Conservation (phyloP, 148 eudicot genomes). For the Camellia japonica region DNA sequence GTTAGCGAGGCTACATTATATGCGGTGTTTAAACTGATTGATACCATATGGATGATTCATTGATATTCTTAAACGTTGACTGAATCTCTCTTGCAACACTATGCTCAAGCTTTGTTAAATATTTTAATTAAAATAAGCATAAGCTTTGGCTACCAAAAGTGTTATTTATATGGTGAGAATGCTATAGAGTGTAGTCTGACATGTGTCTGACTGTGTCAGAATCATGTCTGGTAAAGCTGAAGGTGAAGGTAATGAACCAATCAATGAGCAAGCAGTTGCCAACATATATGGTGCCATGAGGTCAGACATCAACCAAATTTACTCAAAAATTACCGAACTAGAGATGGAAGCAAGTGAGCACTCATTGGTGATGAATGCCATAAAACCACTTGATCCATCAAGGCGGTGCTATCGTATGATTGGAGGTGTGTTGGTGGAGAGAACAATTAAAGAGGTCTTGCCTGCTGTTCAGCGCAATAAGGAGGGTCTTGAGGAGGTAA, state of each 20-base stretch:
- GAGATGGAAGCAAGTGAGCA: constrained; percentile 97
- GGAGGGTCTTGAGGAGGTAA: constrained; percentile 85
- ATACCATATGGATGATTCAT: no score
- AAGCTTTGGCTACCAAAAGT: not conserved
- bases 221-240: constrained; percentile 51
- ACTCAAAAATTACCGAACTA: constrained; percentile 89
- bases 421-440: constrained; percentile 90
- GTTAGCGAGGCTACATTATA: no score
- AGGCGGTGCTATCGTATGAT: constrained; percentile 91
- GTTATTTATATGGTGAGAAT: not conserved
- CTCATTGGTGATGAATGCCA: constrained; percentile 79
- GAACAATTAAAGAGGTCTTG: constrained; percentile 83
- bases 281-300: constrained; percentile 70
- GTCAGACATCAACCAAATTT: constrained; percentile 71
- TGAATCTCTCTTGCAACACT: not conserved
- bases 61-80: no score
- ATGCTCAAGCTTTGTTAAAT: constrained; percentile 3
- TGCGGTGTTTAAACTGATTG: no score
- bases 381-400: constrained; percentile 78
- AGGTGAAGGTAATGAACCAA: constrained; percentile 51
- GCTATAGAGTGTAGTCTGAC: not conserved
- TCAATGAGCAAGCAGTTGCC: constrained; percentile 87
- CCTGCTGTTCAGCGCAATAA: constrained; percentile 90
- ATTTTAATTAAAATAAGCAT: not conserved
- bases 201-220: constrained; percentile 8